Evolutionary conservation across 192 early-diverging fungal species (phyloP).

Genomic region (Globomyces pollinis-pini): DNA sequence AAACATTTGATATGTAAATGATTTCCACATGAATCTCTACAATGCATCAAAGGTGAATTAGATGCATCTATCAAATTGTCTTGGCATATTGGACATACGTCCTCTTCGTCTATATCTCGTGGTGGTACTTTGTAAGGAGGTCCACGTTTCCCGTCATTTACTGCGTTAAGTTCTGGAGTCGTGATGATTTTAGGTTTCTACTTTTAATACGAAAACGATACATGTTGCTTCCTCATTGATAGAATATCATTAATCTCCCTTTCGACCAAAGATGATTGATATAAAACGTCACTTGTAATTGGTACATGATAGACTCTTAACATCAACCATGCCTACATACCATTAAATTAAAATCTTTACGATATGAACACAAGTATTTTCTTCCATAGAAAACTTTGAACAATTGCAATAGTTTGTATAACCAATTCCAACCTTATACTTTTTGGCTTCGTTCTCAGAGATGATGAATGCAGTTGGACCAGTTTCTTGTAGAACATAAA

Average conservation of each 20-base stretch:
- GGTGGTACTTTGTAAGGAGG: constrained; percentile 9
- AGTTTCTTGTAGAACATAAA: constrained; percentile 41
- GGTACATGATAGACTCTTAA: constrained; percentile 35
- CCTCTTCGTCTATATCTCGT: constrained; percentile 29
- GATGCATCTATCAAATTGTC: constrained; percentile 18
- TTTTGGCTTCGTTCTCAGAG: constrained; percentile 10
- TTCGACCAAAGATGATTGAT: constrained; percentile 34
- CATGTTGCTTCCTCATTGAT: neutral
- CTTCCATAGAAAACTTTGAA: too few species aligned
- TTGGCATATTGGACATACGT: constrained; percentile 45
- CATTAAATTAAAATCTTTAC: neutral
- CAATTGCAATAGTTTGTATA: neutral
- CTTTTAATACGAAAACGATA: neutral
- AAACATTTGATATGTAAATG: constrained; percentile 43
- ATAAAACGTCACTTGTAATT: constrained; percentile 27
- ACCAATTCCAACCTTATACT: constrained; percentile 38
- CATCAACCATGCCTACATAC: constrained; percentile 47
- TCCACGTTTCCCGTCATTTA: neutral
- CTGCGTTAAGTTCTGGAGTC: neutral
- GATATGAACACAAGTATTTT: constrained; percentile 7
- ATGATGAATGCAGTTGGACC: constrained; percentile 42
- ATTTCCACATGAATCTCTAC: constrained; percentile 41
- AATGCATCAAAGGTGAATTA: constrained; percentile 18
- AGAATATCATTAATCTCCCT: constrained; percentile 35
- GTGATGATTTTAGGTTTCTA: neutral